A percentile compares a stretch with the other conserved stretches of the same genome.
These are phyloP conservation scores for Alternaria burnsii DNA, from an alignment of 2,329 filamentous ascomycete genomes.

Conservation along the genomic window DNA sequence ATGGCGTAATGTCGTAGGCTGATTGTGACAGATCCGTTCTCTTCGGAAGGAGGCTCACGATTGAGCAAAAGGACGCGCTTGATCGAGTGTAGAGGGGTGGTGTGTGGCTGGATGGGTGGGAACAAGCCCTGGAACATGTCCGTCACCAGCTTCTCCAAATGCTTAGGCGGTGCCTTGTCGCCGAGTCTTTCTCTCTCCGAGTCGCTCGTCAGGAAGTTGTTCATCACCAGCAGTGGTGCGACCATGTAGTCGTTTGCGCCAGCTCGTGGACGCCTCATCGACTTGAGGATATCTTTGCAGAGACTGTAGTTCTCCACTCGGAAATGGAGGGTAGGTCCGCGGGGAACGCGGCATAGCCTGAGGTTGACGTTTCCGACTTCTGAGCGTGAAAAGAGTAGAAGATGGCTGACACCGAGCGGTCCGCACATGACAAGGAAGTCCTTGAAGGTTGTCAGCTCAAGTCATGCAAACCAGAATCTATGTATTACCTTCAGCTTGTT, in stretches of 20 bases:
- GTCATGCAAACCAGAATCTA: conserved; percentile 67
- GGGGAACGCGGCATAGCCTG: conserved; percentile 83
- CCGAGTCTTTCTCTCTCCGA: conserved; percentile 40
- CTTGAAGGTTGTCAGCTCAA: conserved; percentile 84
- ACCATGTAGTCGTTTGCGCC: conserved; percentile 82
- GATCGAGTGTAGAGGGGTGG: conserved; percentile 89
- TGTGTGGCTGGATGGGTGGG: conserved; percentile 91
- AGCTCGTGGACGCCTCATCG: conserved; percentile 82
- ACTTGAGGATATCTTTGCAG: conserved; percentile 85
- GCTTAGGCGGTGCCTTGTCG: conserved; percentile 79
- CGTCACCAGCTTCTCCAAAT: conserved; percentile 90
- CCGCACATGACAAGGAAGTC: conserved; percentile 97
- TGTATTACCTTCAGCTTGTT: conserved; percentile 16
- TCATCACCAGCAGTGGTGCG: conserved; percentile 95
- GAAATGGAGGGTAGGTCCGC: conserved; percentile 93
- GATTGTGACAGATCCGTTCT: conserved; percentile 73
- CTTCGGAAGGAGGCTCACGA: conserved; percentile 66
- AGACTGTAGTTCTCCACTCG: conserved; percentile 94
- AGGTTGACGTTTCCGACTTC: conserved; percentile 91
- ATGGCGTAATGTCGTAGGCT: conserved; percentile 96
- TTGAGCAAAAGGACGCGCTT: conserved; percentile 90
- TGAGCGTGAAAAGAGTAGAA: conserved; percentile 92
- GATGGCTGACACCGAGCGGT: conserved; percentile 88
- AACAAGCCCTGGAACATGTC: conserved; percentile 97
- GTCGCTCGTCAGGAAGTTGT: conserved; percentile 82